These are phyloP conservation scores for Backusella sp. DNA, from an alignment of 192 early-diverging fungal genomes.

Conservation along the genomic window DNA sequence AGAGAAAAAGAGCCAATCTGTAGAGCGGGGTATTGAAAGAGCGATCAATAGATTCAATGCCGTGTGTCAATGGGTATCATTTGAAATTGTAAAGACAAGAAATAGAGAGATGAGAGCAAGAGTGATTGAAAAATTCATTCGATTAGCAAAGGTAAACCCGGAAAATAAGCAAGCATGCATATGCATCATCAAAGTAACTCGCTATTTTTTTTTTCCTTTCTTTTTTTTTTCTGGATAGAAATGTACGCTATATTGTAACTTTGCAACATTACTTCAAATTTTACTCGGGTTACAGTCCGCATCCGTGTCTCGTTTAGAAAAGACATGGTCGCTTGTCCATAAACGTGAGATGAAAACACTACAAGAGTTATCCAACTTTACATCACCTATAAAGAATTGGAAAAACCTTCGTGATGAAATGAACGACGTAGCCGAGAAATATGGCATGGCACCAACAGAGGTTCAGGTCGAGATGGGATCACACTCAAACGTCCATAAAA, in stretches of 20 bases:
- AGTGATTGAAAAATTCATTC: constrained; percentile 63
- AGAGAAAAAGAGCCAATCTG: neutral
- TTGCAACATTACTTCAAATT: constrained; percentile 58
- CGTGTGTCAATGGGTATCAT: constrained; percentile 56
- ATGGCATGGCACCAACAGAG: constrained; percentile 44
- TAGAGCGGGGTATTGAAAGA: constrained; percentile 25
- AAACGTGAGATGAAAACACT: constrained; percentile 41
- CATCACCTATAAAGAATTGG: constrained; percentile 56
- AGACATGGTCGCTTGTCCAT: constrained; percentile 52
- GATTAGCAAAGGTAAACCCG: constrained; percentile 49
- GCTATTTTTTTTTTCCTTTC: neutral
- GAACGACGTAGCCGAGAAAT: constrained; percentile 51
- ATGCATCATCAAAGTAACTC: neutral
- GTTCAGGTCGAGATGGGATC: constrained; percentile 29
- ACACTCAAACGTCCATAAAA: constrained; percentile 10
- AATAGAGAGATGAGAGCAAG: constrained; percentile 45
- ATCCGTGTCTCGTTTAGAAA: constrained; percentile 49
- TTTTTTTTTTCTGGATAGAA: constrained; percentile 36
- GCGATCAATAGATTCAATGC: constrained; percentile 42
- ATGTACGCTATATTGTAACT: constrained; percentile 58
- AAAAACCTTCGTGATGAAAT: constrained; percentile 56
- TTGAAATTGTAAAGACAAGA: constrained; percentile 47
- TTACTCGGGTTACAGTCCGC: constrained; percentile 57
- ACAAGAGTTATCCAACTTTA: constrained; percentile 50
- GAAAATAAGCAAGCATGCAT: neutral